These are phyloP conservation scores for Acanthamoeba divionensis DNA, from an alignment of 208 protist genomes.

Conservation along the genomic window DNA sequence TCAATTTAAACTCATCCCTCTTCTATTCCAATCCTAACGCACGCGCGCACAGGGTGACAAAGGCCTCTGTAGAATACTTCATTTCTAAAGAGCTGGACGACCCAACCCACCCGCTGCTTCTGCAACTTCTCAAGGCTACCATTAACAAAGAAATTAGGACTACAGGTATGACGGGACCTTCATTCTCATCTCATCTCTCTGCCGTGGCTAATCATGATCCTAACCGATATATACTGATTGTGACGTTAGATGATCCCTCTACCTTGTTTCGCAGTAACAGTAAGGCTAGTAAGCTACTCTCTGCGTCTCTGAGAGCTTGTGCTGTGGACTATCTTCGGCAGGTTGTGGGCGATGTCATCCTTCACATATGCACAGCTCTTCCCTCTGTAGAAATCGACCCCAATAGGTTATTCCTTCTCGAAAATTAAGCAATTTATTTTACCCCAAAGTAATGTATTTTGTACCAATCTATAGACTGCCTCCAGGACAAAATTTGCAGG, in stretches of 20 bases:
- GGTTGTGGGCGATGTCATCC: not conserved
- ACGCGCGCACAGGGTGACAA: not conserved
- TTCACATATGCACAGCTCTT: not conserved
- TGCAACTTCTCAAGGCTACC: not conserved
- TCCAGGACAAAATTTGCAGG: not conserved
- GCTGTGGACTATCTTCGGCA: not conserved
- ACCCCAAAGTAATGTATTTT: not conserved
- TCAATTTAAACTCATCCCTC: not conserved
- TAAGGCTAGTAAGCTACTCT: constrained; percentile 1
- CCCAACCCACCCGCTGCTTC: not conserved
- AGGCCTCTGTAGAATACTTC: not conserved
- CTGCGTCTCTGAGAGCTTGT: not conserved
- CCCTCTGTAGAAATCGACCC: constrained; percentile 16
- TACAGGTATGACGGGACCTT: not conserved
- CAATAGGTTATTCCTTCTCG: not conserved
- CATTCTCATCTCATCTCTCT: not conserved
- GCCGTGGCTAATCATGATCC: not conserved
- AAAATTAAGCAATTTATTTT: not conserved
- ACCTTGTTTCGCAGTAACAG: constrained; percentile 32
- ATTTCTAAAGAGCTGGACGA: not conserved
- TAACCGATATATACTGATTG: not conserved
- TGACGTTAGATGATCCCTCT: not conserved
- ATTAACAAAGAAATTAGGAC: not conserved
- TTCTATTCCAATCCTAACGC: not conserved
- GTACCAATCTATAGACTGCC: not conserved